Evolutionary conservation across 2,329 filamentous ascomycete species (phyloP), one percentile per base, ranked within the genome.

Genomic region (Cryphonectria radicalis): DNA sequence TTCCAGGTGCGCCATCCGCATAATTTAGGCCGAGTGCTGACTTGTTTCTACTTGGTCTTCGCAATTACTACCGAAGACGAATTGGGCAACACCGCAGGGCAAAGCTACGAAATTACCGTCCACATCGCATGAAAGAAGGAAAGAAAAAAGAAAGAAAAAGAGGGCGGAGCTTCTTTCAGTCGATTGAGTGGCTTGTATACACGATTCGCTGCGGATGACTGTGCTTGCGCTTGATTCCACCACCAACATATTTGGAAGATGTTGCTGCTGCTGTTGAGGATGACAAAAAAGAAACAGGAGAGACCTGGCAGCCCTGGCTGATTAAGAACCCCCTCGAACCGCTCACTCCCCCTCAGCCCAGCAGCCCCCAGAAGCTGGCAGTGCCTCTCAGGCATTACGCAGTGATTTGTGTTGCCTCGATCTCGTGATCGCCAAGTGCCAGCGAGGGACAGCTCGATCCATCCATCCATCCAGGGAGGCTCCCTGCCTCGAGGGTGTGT

Each of bases 1-100:
- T 62, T 22, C 63, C 19, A 64, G 62, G 62, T 64, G 63, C 63
- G 43, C 42, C 63, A 65, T 65, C 63, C 42, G 63, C 42, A 42
- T 43, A 40, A 43, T 43, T 46, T 46, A 43, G 32, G n/a, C 40
- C n/a, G 2, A 11, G n/a, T 64, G 5, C 62, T 35, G n/a, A 25
- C 32, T 43, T 42, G 62, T 28, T 42, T n/a, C 13, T 42, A 40
- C 37, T 40, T 40, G 8, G 37, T 5, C 37, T 35, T 13, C n/a
- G 25, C 25, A 35, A 60, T 19, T 17, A 43, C 62, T 46, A 64
- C n/a, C 62, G 62, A 64, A 28, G 43, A 65, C 22, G 7, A 53
- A 40, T 43, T 19, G 11, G 35, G 62, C 4, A 46, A 10, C 32
- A 14, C 37, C 43, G 17, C 28, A 32, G 28, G 28, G 32, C 43